phyloP scores from a whole-genome alignment of 371 early-diverging fungal genomes.

The Phascolomyces articulosus region DNA sequence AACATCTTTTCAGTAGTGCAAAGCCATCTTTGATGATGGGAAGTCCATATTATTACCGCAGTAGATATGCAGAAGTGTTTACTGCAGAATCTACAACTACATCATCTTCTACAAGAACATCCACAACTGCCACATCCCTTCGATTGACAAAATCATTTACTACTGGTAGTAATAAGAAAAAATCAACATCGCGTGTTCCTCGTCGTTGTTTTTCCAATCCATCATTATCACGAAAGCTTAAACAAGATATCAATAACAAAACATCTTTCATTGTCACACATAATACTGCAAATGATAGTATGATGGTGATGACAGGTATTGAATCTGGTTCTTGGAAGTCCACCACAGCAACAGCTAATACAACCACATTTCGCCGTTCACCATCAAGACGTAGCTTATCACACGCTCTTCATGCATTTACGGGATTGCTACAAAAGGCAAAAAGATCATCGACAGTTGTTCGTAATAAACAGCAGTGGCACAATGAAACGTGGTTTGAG shows the following conservation, averaged over 20 bases:
- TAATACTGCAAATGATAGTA: not conserved
- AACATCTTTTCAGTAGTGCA: constrained; percentile 23
- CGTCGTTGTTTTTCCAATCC: constrained; percentile 23
- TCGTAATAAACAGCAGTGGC: constrained; percentile 10
- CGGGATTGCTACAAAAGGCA: constrained; percentile 15
- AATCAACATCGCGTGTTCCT: constrained; percentile 6
- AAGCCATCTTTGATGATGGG: not conserved
- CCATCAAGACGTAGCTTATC: constrained; percentile 20
- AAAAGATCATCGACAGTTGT: constrained; percentile 5
- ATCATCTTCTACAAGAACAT: not conserved
- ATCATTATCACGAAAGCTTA: constrained; percentile 10
- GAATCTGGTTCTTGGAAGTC: not conserved
- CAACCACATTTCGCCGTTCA: not conserved
- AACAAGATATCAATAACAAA: not conserved
- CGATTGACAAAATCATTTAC: constrained; percentile 10
- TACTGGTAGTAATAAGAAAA: not conserved
- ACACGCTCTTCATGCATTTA: constrained; percentile 14
- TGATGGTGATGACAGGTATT: not conserved
- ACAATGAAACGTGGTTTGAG: constrained; percentile 16
- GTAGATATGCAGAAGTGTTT: not conserved
- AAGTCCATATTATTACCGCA: not conserved
- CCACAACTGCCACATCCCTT: not conserved
- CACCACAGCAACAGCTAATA: too few relatives aligned
- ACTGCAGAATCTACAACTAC: too few relatives aligned
- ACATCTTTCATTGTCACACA: not conserved